Conservation (phyloP, 2,329 filamentous ascomycete genomes). For the Hypoxylon sp. region DNA sequence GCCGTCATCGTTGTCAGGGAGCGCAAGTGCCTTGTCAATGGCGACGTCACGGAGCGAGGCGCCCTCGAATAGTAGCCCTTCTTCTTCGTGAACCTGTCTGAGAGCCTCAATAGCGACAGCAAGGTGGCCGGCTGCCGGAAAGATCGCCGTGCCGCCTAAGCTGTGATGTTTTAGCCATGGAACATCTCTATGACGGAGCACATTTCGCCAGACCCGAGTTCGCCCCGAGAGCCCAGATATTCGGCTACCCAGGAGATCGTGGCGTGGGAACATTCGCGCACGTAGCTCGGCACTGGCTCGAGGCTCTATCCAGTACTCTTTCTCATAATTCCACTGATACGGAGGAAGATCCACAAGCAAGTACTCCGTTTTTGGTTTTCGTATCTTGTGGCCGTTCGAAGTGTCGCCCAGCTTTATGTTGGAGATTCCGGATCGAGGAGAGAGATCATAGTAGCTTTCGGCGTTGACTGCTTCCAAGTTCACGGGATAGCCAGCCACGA, state of each 20-base stretch:
- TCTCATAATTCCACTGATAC: conserved; percentile 52
- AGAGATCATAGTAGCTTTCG: not conserved
- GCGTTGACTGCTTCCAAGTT: conserved; percentile 42
- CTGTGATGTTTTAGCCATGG: conserved; percentile 41
- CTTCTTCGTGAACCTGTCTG: conserved; percentile 36
- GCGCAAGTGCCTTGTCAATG: conserved; percentile 51
- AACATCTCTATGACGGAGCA: conserved; percentile 35
- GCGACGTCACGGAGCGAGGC: conserved; percentile 49
- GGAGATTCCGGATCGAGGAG: not conserved
- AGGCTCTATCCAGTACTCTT: conserved; percentile 44
- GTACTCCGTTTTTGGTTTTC: conserved; percentile 21
- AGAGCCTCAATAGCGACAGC: conserved; percentile 45
- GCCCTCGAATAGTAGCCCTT: conserved; percentile 23
- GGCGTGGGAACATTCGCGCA: conserved; percentile 39
- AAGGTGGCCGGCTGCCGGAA: conserved; percentile 44
- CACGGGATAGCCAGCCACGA: conserved; percentile 41
- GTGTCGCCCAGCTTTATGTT: not conserved
- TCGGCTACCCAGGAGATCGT: conserved; percentile 47
- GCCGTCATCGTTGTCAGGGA: conserved; percentile 51
- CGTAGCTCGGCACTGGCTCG: conserved; percentile 49
- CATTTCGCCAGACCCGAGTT: conserved; percentile 46
- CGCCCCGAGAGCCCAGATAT: conserved; percentile 33
- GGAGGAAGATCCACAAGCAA: conserved; percentile 51
- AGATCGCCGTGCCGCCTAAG: conserved; percentile 36
- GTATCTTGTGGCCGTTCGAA: not conserved